Evolutionary conservation across 2,329 filamentous ascomycete species (phyloP).

Genomic region (Trichophyton equinum): DNA sequence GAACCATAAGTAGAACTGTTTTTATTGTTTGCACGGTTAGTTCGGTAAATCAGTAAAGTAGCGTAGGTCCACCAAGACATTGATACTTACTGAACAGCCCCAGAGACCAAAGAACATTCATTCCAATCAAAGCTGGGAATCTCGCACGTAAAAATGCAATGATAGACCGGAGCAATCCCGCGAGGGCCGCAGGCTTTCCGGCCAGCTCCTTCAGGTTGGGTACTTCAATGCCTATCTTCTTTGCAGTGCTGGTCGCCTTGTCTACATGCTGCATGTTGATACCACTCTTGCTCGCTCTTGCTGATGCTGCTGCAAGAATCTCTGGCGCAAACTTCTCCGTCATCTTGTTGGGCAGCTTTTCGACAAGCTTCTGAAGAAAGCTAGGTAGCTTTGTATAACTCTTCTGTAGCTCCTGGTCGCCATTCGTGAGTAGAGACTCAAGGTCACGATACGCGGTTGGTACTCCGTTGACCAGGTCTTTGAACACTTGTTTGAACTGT

Average conservation of each 20-base stretch:
- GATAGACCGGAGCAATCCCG: slow-evolving; percentile 76
- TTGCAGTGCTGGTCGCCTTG: slow-evolving; percentile 45
- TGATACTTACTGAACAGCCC: slow-evolving; percentile 64
- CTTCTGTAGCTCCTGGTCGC: slow-evolving; percentile 51
- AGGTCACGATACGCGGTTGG: slow-evolving; percentile 90
- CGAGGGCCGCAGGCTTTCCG: slow-evolving; percentile 75
- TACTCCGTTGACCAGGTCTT: slow-evolving; percentile 81
- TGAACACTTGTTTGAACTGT: slow-evolving; percentile 79
- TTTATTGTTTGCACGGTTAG: neutral
- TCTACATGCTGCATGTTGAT: slow-evolving; percentile 42
- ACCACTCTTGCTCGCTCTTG: slow-evolving; percentile 50
- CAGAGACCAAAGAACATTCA: slow-evolving; percentile 82
- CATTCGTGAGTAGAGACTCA: slow-evolving; percentile 51
- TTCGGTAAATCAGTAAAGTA: neutral
- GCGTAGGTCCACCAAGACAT: neutral
- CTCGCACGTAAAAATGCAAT: slow-evolving; percentile 74
- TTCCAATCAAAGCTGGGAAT: slow-evolving; percentile 83
- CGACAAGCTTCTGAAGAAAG: slow-evolving; percentile 75
- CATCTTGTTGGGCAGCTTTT: slow-evolving; percentile 69
- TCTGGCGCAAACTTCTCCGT: slow-evolving; percentile 66
- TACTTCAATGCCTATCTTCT: slow-evolving; percentile 55
- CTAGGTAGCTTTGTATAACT: slow-evolving; percentile 57
- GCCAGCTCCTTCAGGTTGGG: slow-evolving; percentile 66
- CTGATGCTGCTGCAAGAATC: slow-evolving; percentile 63
- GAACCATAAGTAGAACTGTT: slow-evolving; percentile 73